These are phyloP conservation scores for Populus davidiana DNA, from an alignment of 345 rosid species.

Conservation along the genomic window DNA sequence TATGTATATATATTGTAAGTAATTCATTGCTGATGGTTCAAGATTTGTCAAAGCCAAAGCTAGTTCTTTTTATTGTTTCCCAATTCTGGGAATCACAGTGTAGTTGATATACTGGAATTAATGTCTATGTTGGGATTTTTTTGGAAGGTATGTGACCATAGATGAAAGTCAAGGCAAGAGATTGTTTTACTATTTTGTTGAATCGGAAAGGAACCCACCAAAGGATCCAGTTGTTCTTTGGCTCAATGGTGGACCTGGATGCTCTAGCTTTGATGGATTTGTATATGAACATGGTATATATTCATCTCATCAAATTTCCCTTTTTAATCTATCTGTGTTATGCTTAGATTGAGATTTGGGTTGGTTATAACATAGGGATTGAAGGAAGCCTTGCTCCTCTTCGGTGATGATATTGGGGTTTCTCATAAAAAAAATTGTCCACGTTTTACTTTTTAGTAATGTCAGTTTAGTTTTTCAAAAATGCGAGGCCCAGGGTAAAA, in stretches of 20 bases:
- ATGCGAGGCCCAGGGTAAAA: no score
- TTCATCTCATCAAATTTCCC: background rate
- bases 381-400: no score
- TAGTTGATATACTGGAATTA: background rate
- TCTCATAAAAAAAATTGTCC: no score
- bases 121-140: conserved; percentile 4
- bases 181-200: conserved; percentile 75
- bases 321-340: background rate
- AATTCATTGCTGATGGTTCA: background rate
- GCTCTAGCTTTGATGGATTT: conserved; percentile 94
- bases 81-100: background rate
- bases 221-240: conserved; percentile 80
- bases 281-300: conserved; percentile 73
- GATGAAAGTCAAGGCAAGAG: conserved; percentile 50
- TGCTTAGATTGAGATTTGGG: background rate
- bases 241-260: conserved; percentile 98
- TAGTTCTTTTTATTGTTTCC: background rate
- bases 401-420: no score
- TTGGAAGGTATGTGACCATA: conserved; percentile 62
- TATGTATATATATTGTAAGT: background rate
- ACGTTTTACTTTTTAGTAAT: no score
- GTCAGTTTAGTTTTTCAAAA: no score
- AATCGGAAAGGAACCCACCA: conserved; percentile 66
- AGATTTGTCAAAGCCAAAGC: background rate
- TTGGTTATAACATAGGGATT: no score